These are phyloP conservation scores for Saururus chinensis DNA, from an alignment of 164 flowering plant species.

Conservation along the genomic window DNA sequence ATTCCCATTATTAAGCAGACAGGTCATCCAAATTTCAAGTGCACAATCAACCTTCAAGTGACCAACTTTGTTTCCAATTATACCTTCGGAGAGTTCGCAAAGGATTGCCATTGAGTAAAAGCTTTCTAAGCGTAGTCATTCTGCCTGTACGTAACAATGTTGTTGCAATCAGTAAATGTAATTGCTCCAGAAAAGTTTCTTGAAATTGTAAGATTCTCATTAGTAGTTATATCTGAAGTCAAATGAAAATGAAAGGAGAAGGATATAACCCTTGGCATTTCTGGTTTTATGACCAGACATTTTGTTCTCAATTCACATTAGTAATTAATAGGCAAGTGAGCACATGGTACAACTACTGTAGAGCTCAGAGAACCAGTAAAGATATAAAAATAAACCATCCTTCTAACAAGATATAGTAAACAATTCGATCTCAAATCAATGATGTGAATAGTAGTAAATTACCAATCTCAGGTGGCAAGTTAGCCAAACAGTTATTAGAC, in stretches of 20 bases:
- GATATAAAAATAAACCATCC: too few relatives aligned
- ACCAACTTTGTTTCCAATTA: background rate
- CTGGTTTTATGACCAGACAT: too few relatives aligned
- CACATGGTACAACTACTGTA: too few relatives aligned
- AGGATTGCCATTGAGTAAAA: slow-evolving; percentile 85
- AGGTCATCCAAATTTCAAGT: slow-evolving; percentile 1
- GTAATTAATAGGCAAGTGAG: too few relatives aligned
- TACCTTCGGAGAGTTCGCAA: slow-evolving; percentile 87
- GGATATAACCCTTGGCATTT: too few relatives aligned
- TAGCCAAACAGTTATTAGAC: slow-evolving; percentile 86
- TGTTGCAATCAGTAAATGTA: background rate
- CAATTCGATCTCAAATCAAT: background rate
- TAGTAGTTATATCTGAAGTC: background rate
- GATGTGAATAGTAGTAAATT: slow-evolving; percentile 8
- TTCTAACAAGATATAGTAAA: background rate
- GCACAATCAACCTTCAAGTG: too few relatives aligned
- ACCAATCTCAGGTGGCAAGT: slow-evolving; percentile 90
- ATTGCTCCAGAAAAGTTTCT: background rate
- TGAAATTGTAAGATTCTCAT: background rate
- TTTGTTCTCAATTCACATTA: too few relatives aligned
- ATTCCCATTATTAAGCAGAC: slow-evolving; percentile 1
- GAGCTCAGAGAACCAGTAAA: too few relatives aligned
- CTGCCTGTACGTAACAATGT: slow-evolving; percentile 29
- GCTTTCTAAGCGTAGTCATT: slow-evolving; percentile 84
- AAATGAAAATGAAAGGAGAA: too few relatives aligned